A percentile compares a stretch with the other conserved stretches of the same genome.
Conservation (phyloP, 2,329 filamentous ascomycete species). For the Pseudonectria buxi region DNA sequence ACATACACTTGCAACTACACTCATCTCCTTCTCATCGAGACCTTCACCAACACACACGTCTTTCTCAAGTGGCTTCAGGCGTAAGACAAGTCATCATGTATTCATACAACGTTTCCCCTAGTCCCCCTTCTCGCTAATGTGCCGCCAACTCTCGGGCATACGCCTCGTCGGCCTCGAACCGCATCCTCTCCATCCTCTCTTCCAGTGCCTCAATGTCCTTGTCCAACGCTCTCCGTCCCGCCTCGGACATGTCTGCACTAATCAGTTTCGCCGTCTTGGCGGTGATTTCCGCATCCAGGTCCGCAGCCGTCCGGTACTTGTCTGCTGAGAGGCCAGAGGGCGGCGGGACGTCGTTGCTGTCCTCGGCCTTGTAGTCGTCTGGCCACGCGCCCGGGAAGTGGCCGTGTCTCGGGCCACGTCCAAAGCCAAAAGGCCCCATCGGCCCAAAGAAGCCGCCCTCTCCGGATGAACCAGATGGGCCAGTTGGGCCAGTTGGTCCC, state of each 20-base stretch:
- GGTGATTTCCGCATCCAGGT: slow-evolving; percentile 28
- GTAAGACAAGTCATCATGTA: too few relatives aligned
- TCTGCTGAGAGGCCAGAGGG: slow-evolving; percentile 22
- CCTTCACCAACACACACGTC: too few relatives aligned
- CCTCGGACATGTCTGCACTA: slow-evolving; percentile 17
- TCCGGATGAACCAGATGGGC: slow-evolving; percentile 3
- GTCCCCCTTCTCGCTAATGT: slow-evolving; percentile 1
- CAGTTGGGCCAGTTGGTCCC: slow-evolving; percentile 6
- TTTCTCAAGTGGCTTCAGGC: too few relatives aligned
- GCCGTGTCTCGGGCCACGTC: neutral
- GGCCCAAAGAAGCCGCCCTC: slow-evolving; percentile 1
- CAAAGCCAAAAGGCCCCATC: slow-evolving; percentile 5
- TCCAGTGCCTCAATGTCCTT: slow-evolving; percentile 34
- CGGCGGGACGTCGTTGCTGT: slow-evolving; percentile 7
- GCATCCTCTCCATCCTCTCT: slow-evolving; percentile 30
- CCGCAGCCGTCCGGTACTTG: slow-evolving; percentile 31
- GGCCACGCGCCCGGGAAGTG: slow-evolving; percentile 30
- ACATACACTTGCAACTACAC: too few relatives aligned
- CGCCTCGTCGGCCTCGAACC: slow-evolving; percentile 40
- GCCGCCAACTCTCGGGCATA: slow-evolving; percentile 37
- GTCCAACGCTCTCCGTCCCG: slow-evolving; percentile 19
- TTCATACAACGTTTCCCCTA: neutral
- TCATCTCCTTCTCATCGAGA: neutral
- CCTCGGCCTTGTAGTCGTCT: slow-evolving; percentile 17
- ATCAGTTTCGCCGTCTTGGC: slow-evolving; percentile 23